Conservation (phyloP, 1,284 basidiomycete species). For the Pyrrhoderma lamaoense region DNA sequence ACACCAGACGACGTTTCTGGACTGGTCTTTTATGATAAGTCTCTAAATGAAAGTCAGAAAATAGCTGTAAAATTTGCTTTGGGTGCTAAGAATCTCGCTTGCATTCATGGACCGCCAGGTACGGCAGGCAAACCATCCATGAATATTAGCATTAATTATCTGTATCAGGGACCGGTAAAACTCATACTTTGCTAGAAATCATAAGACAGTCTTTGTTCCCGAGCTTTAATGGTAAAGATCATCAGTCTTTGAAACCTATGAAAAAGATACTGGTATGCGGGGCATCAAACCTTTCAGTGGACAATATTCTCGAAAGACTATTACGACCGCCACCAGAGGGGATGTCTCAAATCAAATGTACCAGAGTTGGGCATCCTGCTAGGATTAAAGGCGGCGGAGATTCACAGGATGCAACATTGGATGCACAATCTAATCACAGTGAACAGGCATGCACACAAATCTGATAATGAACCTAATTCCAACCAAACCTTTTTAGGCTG, state of each 20-base stretch:
- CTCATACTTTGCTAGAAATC: slow-evolving; percentile 85
- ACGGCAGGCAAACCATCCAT: slow-evolving; percentile 15
- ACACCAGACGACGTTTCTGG: slow-evolving; percentile 22
- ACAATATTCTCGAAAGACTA: slow-evolving; percentile 84
- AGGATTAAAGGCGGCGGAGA: slow-evolving; percentile 71
- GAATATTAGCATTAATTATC: slow-evolving; percentile 17
- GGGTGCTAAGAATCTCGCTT: slow-evolving; percentile 69
- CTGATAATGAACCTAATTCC: not conserved
- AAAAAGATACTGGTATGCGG: slow-evolving; percentile 73
- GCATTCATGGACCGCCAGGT: slow-evolving; percentile 98
- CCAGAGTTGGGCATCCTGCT: slow-evolving; percentile 89
- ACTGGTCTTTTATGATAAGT: slow-evolving; percentile 68
- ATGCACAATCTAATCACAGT: slow-evolving; percentile 74
- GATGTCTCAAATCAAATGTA: slow-evolving; percentile 47
- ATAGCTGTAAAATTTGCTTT: slow-evolving; percentile 73
- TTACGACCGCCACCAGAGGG: slow-evolving; percentile 46
- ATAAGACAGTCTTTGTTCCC: slow-evolving; percentile 70
- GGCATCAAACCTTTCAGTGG: slow-evolving; percentile 87
- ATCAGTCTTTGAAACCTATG: slow-evolving; percentile 44
- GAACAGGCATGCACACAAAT: slow-evolving; percentile 47
- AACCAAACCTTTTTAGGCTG: not conserved
- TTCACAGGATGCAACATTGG: slow-evolving; percentile 77
- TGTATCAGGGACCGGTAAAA: slow-evolving; percentile 76
- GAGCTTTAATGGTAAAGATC: slow-evolving; percentile 29
- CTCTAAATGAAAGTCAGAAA: slow-evolving; percentile 80